Percentiles rank a stretch among this genome's conserved stretches.
Conservation (phyloP, 75 land plant species). For the Cupressus sempervirens region DNA sequence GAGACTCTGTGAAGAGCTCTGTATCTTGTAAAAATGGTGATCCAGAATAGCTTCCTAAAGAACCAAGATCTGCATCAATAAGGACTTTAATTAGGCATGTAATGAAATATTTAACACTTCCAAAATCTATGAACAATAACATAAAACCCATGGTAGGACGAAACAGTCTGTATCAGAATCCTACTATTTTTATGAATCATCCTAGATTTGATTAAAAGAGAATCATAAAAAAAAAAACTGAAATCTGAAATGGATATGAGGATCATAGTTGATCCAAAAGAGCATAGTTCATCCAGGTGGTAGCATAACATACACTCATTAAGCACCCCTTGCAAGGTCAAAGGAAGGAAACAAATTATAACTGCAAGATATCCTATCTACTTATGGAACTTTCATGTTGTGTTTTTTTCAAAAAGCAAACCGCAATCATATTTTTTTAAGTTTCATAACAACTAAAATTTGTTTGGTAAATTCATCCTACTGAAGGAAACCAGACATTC, state of each 20-base stretch:
- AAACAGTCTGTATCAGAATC: neutral
- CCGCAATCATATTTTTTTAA: neutral
- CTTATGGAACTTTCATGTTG: neutral
- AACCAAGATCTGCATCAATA: constrained; percentile 66
- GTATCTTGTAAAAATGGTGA: constrained; percentile 83
- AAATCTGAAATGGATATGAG: too few relatives aligned
- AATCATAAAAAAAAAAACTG: too few relatives aligned
- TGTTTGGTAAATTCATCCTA: too few relatives aligned
- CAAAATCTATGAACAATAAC: neutral
- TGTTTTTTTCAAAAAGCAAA: neutral
- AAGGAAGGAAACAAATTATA: neutral
- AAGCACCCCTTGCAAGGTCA: too few relatives aligned
- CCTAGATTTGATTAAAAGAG: neutral
- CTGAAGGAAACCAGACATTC: too few relatives aligned
- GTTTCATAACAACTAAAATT: too few relatives aligned
- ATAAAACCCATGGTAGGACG: neutral
- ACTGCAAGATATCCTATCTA: neutral
- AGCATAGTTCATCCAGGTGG: too few relatives aligned
- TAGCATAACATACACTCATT: neutral
- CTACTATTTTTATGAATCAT: neutral
- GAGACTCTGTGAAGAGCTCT: constrained; percentile 70
- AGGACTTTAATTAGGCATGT: constrained; percentile 9
- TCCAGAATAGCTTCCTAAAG: constrained; percentile 70
- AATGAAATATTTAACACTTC: neutral
- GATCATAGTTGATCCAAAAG: too few relatives aligned